Evolutionary conservation across 2,329 filamentous ascomycete species (phyloP).

Genomic region (Ophidiomyces ophidiicola): DNA sequence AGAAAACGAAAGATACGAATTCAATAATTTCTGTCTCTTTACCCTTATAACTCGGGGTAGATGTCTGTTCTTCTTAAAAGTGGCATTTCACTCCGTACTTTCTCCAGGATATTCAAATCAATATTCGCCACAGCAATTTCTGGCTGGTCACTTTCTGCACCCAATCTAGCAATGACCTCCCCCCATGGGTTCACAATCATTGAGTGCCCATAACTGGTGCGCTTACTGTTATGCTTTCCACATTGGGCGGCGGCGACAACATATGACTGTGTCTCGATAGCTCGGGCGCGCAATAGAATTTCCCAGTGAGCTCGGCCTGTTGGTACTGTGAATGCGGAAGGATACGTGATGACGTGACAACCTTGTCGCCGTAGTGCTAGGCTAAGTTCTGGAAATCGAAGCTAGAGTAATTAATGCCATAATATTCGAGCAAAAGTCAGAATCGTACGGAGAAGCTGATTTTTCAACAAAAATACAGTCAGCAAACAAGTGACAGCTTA

Average conservation of each 20-base stretch:
- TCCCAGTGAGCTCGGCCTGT: conserved; percentile 85
- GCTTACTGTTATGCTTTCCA: conserved; percentile 60
- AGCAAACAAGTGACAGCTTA: conserved; percentile 23
- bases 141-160: conserved; percentile 34
- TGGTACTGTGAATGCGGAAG: conserved; percentile 77
- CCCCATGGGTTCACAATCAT: conserved; percentile 86
- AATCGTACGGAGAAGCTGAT: neutral
- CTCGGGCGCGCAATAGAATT: conserved; percentile 60
- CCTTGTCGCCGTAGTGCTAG: conserved; percentile 52
- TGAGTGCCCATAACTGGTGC: conserved; percentile 73
- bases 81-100: conserved; percentile 45
- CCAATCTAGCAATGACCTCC: conserved; percentile 53
- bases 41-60: conserved; percentile 33
- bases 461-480: neutral
- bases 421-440: neutral
- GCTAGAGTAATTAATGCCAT: conserved; percentile 22
- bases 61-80: conserved; percentile 44
- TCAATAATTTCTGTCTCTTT: neutral
- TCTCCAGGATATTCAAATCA: conserved; percentile 41
- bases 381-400: conserved; percentile 68
- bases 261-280: conserved; percentile 81
- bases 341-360: conserved; percentile 72
- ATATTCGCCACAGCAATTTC: conserved; percentile 42
- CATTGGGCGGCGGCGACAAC: conserved; percentile 76
- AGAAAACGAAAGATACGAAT: neutral